phyloP scores from a whole-genome alignment of 2,329 filamentous ascomycete species.

The Colletotrichum sp. region DNA sequence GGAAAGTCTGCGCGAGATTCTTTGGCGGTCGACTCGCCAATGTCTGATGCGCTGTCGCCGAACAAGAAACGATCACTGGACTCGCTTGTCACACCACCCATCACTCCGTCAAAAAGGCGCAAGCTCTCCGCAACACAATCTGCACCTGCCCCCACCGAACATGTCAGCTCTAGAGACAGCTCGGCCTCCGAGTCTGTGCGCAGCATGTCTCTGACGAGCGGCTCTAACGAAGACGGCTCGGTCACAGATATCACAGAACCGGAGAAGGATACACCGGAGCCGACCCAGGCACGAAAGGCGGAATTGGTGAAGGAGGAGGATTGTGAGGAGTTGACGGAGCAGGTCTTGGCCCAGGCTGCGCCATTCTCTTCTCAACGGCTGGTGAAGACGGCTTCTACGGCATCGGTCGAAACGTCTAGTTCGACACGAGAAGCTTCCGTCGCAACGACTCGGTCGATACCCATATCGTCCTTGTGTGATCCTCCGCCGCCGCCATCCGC shows the following conservation, averaged over 20 bases:
- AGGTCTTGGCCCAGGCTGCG: constrained; percentile 19
- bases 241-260: constrained; percentile 55
- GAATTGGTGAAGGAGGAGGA: constrained; percentile 37
- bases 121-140: constrained; percentile 39
- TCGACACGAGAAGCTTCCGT: neutral
- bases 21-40: constrained; percentile 20
- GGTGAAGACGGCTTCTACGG: neutral
- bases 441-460: constrained; percentile 5
- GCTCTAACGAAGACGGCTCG: constrained; percentile 32
- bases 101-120: constrained; percentile 58
- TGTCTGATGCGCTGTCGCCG: constrained; percentile 34
- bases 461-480: constrained; percentile 18
- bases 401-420: neutral
- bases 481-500: constrained; percentile 8
- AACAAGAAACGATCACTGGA: constrained; percentile 45
- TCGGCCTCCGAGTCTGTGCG: constrained; percentile 37
- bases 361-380: neutral
- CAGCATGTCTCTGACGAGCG: constrained; percentile 35
- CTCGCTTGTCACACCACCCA: constrained; percentile 56
- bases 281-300: constrained; percentile 35
- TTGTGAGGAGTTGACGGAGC: constrained; percentile 22
- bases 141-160: neutral
- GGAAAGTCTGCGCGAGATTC: constrained; percentile 23
- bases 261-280: constrained; percentile 50
- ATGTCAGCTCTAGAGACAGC: constrained; percentile 40